Percentiles rank a stretch among this genome's conserved stretches.
These are phyloP conservation scores for Fonsecaea multimorphosa DNA, from an alignment of 2,329 filamentous ascomycete species.

Conservation along the genomic window DNA sequence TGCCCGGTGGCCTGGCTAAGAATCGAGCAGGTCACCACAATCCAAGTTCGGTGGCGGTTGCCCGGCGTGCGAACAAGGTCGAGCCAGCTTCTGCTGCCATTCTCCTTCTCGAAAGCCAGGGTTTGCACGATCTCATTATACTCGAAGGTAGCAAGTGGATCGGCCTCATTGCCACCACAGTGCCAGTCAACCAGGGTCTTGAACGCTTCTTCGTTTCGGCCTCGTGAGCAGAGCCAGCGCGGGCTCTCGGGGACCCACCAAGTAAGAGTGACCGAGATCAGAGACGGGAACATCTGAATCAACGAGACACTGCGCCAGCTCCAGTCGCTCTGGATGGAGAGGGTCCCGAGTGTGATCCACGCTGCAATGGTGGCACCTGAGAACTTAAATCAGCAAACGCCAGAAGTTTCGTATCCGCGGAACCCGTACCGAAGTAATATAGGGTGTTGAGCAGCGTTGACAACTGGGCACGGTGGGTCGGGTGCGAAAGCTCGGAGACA, in stretches of 20 bases:
- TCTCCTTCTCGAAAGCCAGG: constrained; percentile 23
- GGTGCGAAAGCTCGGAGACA: constrained; percentile 23
- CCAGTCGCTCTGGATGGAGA: constrained; percentile 26
- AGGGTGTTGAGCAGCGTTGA: constrained; percentile 26
- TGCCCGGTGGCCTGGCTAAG: constrained; percentile 35
- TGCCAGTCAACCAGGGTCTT: constrained; percentile 46
- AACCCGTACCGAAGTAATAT: constrained; percentile 23
- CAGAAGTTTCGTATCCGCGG: not conserved
- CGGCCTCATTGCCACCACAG: constrained; percentile 24
- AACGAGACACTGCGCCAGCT: constrained; percentile 24
- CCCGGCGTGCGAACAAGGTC: constrained; percentile 24
- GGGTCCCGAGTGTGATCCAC: constrained; percentile 24
- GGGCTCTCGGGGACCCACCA: constrained; percentile 69
- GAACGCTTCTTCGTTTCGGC: constrained; percentile 40
- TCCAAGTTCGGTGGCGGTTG: constrained; percentile 23
- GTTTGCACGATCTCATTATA: constrained; percentile 28
- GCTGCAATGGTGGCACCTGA: constrained; percentile 22
- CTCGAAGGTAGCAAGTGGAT: constrained; percentile 23
- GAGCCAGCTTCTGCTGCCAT: constrained; percentile 27
- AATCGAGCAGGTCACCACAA: constrained; percentile 20
- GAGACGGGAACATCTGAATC: constrained; percentile 27
- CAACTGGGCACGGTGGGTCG: constrained; percentile 27
- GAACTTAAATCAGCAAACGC: not conserved
- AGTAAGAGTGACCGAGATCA: constrained; percentile 23
- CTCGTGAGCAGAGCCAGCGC: constrained; percentile 59